Evolutionary conservation across 257 asterid species (phyloP), one percentile per base, ranked within the genome.

Genomic region (Ehretia macrophylla): DNA sequence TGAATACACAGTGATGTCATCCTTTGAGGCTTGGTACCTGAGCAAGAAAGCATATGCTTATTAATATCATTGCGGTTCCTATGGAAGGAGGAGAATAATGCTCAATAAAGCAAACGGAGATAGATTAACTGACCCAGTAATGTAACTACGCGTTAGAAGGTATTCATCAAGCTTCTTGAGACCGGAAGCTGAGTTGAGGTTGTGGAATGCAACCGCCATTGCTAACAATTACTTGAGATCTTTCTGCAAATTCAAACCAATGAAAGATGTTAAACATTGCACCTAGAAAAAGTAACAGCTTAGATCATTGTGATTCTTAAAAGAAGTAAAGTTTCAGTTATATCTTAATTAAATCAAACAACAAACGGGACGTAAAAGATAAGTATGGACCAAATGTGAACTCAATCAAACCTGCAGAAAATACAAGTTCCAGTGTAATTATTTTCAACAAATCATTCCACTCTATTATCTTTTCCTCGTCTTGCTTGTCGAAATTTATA

Each of bases 141-240:
- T 82, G 73, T 88, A 92, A 77, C 98, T 92, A 62, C 93, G 88
- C 14, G 84, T 71, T 58, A 92, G 59, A 45, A 92, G 96, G 79
- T 76, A 85, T n/a, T 84, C 96, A 60, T 92, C 97, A 48, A 92
- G 94, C 79, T 86, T 88, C 85, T 86, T 82, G 68, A 86, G 83
- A 45, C 97, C 97, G 58, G 93, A 68, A 1, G 63, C 80, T 0
- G 85, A 80, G 23, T 67, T 63, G 49, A 85, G 79, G 60, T 81
- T 77, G 77, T 42, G 12, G 50, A 82, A 81, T 56, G 84, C 50
- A 56, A 79, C 85, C 10, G 82, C 96, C 95, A 92, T 92, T 72
- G 77, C 76, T 14, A 13, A 62, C 23, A 14, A 47, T n/a, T 38
- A 49, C 3, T 4, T 11, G 8, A 63, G 64, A 18, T 17, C 32